Conservation (phyloP, 2,329 filamentous ascomycete genomes). For the Trichoderma asperellum region DNA sequence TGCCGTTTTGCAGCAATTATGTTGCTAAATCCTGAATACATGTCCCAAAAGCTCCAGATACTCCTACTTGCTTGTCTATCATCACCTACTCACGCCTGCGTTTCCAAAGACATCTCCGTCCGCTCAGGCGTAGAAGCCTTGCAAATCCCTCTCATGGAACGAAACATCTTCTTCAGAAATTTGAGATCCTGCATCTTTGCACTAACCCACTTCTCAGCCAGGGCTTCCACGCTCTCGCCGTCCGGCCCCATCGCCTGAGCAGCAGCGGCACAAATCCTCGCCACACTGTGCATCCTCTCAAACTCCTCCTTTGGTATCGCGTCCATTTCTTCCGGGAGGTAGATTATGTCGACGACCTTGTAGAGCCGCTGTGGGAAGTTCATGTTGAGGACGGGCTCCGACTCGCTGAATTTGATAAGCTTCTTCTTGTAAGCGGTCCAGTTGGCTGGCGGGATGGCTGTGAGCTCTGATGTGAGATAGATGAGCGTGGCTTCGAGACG, state of each 20-base stretch:
- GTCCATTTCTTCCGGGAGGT: constrained; percentile 37
- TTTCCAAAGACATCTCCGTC: constrained; percentile 7
- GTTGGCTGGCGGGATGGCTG: constrained; percentile 32
- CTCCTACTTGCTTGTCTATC: background rate
- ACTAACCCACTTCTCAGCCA: constrained; percentile 35
- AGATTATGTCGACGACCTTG: constrained; percentile 36
- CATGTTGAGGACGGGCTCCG: constrained; percentile 26
- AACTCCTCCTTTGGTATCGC: constrained; percentile 35
- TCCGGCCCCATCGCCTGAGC: constrained; percentile 34
- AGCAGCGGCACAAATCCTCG: constrained; percentile 37
- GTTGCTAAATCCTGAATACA: background rate
- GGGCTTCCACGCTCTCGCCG: constrained; percentile 31
- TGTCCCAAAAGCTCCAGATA: background rate
- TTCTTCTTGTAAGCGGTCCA: constrained; percentile 35
- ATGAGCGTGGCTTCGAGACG: constrained; percentile 17
- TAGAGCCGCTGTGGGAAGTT: constrained; percentile 33
- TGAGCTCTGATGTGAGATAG: constrained; percentile 21
- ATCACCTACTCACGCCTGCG: background rate
- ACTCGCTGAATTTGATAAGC: constrained; percentile 32
- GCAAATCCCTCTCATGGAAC: background rate
- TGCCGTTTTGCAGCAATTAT: background rate
- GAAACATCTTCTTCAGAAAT: constrained; percentile 35
- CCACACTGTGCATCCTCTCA: constrained; percentile 36
- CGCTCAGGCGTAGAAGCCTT: background rate
- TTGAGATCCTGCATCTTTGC: constrained; percentile 35